A percentile compares a stretch with the other conserved stretches of the same genome.
These are phyloP conservation scores for Phaffia tasmanica DNA, from an alignment of 768 basidiomycete species.

Conservation along the genomic window DNA sequence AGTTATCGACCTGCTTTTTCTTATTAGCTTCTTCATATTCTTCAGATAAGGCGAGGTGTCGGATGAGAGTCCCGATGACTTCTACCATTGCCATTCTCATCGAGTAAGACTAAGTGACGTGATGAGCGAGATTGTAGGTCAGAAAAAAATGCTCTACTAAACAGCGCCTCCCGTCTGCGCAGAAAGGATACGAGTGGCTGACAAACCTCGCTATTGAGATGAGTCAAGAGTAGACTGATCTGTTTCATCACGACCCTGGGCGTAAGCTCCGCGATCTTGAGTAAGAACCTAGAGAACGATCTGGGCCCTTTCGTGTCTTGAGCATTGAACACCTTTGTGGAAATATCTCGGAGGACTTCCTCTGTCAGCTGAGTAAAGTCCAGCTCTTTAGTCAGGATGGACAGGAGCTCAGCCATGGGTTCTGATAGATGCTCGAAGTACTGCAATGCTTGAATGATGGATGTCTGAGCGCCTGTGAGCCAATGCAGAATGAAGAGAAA, in stretches of 20 bases:
- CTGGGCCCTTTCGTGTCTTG: slow-evolving; percentile 81
- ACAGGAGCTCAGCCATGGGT: slow-evolving; percentile 81
- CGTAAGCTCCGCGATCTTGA: slow-evolving; percentile 63
- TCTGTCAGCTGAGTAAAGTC: slow-evolving; percentile 82
- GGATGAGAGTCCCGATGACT: slow-evolving; percentile 71
- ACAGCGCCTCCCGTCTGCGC: background rate
- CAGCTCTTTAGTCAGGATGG: slow-evolving; percentile 67
- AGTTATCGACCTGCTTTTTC: slow-evolving; percentile 54
- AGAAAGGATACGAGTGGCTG: background rate
- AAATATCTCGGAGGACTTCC: slow-evolving; percentile 76
- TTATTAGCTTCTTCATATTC: slow-evolving; percentile 46
- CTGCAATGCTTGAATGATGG: slow-evolving; percentile 80
- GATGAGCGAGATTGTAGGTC: background rate
- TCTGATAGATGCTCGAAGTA: slow-evolving; percentile 92
- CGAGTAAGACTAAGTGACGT: slow-evolving; percentile 61
- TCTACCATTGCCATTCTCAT: slow-evolving; percentile 94
- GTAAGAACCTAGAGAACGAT: slow-evolving; percentile 71
- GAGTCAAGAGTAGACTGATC: slow-evolving; percentile 67
- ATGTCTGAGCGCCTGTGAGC: slow-evolving; percentile 55
- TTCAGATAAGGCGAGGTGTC: slow-evolving; percentile 57
- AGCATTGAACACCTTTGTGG: slow-evolving; percentile 59
- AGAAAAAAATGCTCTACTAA: background rate
- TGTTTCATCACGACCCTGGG: slow-evolving; percentile 79
- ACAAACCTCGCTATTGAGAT: slow-evolving; percentile 80
- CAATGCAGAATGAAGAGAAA: background rate